Conservation (phyloP, 345 rosid species). For the Clausena lansium region DNA sequence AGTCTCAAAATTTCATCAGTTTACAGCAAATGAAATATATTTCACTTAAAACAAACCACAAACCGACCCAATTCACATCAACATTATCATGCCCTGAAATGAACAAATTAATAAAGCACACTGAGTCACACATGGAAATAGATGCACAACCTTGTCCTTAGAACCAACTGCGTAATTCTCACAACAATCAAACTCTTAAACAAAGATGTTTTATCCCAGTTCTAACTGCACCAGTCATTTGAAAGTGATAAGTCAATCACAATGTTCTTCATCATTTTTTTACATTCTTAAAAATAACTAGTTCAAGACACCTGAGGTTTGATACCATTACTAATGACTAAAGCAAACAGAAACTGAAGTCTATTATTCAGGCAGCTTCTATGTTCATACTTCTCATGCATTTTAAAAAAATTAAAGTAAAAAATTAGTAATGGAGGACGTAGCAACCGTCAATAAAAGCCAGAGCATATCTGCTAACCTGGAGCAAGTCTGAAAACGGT, state of each 20-base stretch:
- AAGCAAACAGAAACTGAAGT: not conserved
- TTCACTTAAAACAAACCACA: too few relatives aligned
- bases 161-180: not conserved
- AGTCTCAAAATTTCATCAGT: too few relatives aligned
- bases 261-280: too few relatives aligned
- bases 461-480: constrained; percentile 38
- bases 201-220: constrained; percentile 9
- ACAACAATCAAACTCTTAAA: not conserved
- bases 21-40: too few relatives aligned
- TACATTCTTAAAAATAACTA: not conserved
- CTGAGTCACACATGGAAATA: too few relatives aligned
- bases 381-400: not conserved
- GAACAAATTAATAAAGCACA: not conserved
- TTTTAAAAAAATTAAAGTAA: not conserved
- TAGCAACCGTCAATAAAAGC: not conserved
- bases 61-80: not conserved
- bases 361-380: not conserved
- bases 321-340: not conserved
- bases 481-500: constrained; percentile 64
- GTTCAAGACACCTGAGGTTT: not conserved
- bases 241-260: not conserved
- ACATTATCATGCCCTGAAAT: not conserved
- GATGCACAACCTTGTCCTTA: not conserved
- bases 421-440: not conserved
- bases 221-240: not conserved